These are phyloP conservation scores for Ceriops decandra DNA, from an alignment of 345 rosid genomes.

Conservation along the genomic window DNA sequence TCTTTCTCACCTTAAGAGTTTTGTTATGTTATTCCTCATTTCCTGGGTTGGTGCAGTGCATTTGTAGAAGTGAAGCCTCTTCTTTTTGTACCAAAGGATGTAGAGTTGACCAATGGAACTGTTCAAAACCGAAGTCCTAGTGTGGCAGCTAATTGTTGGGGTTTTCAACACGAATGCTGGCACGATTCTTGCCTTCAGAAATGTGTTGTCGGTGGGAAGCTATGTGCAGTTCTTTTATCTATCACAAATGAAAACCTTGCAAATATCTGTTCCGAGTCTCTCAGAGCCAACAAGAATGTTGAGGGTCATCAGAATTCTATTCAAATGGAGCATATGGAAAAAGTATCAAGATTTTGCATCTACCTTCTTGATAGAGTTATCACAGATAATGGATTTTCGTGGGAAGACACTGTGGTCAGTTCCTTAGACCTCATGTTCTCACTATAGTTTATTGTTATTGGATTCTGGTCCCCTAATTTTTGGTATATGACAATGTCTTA, in stretches of 20 bases:
- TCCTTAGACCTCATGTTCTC: conserved; percentile 1
- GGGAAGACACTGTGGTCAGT: conserved; percentile 75
- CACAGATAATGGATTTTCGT: conserved; percentile 49
- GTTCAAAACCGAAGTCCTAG: conserved; percentile 20
- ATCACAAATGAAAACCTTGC: conserved; percentile 42
- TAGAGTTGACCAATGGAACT: conserved; percentile 31
- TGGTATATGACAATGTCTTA: too few species aligned
- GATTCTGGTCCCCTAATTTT: neutral
- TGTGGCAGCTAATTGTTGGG: conserved; percentile 36
- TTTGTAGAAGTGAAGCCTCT: conserved; percentile 87
- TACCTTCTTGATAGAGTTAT: conserved; percentile 65
- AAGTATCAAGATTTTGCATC: conserved; percentile 58
- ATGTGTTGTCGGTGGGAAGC: conserved; percentile 55
- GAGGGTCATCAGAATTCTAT: conserved; percentile 23
- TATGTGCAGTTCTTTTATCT: conserved; percentile 58
- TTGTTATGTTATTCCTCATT: conserved; percentile 6
- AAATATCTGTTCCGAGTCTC: conserved; percentile 40
- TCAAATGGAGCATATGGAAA: conserved; percentile 41
- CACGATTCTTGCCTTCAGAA: conserved; percentile 72
- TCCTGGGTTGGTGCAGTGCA: conserved; percentile 51
- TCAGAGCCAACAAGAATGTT: conserved; percentile 11
- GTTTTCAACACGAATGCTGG: conserved; percentile 71
- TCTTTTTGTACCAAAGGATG: conserved; percentile 51
- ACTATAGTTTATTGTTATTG: neutral
- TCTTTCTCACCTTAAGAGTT: too few species aligned